These are phyloP conservation scores for Hanseniaspora clermontiae DNA, from an alignment of 805 yeast genomes.

Conservation along the genomic window DNA sequence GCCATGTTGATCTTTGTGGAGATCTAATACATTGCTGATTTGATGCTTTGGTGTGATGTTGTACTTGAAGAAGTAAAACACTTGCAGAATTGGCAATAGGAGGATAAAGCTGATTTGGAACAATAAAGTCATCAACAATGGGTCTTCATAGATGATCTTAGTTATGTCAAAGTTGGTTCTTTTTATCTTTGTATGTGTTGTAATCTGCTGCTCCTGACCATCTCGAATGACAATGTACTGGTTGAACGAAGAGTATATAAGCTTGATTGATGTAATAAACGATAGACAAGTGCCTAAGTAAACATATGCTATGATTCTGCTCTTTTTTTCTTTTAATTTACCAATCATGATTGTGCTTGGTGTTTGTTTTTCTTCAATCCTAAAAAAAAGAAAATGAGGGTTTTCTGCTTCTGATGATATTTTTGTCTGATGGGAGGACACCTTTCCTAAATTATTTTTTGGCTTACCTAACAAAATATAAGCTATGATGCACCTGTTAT, in stretches of 20 bases:
- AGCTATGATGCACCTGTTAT: no score
- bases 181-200: not conserved
- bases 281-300: constrained; percentile 1
- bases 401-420: no score
- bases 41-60: constrained; percentile 10
- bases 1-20: constrained; percentile 4
- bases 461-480: no score
- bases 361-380: no score
- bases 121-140: constrained; percentile 17
- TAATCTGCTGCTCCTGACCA: constrained; percentile 4
- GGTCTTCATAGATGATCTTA: constrained; percentile 13
- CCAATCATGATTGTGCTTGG: not conserved
- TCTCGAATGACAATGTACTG: constrained; percentile 1
- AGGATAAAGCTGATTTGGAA: constrained; percentile 19
- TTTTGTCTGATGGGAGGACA: no score
- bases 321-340: constrained; percentile 1
- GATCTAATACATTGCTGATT: not conserved
- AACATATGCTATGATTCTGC: not conserved
- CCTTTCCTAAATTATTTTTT: no score
- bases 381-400: no score
- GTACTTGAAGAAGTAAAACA: constrained; percentile 10
- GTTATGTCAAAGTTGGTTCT: not conserved
- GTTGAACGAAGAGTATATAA: constrained; percentile 6
- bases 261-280: not conserved
- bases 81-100: constrained; percentile 19